A percentile compares a stretch with the other conserved stretches of the same genome.
phyloP scores from a whole-genome alignment of 306 rosid species.

The Corylus heterophylla region DNA sequence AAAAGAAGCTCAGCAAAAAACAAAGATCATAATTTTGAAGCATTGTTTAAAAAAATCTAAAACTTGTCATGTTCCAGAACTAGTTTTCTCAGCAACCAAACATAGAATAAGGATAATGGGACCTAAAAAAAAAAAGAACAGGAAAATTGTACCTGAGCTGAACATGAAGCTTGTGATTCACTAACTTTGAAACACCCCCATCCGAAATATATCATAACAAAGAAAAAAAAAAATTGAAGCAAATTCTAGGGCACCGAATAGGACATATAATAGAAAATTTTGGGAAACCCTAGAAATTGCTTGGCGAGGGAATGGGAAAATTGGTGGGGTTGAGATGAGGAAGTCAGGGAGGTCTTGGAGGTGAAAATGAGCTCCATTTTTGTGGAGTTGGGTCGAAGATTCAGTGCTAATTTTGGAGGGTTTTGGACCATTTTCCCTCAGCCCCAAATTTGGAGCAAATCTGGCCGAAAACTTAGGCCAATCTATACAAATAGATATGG shows the following conservation, averaged over 20 bases:
- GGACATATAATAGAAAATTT: neutral
- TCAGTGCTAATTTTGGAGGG: slow-evolving; percentile 37
- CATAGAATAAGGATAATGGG: neutral
- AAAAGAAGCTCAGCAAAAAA: neutral
- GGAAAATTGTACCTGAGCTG: slow-evolving; percentile 31
- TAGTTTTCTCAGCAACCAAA: neutral
- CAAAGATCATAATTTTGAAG: neutral
- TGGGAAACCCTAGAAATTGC: slow-evolving; percentile 56
- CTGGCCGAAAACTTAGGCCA: slow-evolving; percentile 41
- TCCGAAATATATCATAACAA: neutral
- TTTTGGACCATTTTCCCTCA: slow-evolving; percentile 34
- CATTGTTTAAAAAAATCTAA: neutral
- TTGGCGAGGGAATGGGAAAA: slow-evolving; percentile 1
- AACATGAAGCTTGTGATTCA: slow-evolving; percentile 47
- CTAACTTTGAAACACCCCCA: slow-evolving; percentile 1
- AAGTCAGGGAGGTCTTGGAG: slow-evolving; percentile 23
- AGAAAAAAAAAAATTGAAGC: slow-evolving; percentile 10
- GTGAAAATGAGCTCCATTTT: slow-evolving; percentile 41
- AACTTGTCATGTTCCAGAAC: neutral
- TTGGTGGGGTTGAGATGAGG: slow-evolving; percentile 2
- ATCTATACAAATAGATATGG: neutral
- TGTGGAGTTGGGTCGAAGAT: slow-evolving; percentile 31
- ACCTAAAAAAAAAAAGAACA: neutral
- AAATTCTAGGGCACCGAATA: slow-evolving; percentile 56
- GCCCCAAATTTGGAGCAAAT: slow-evolving; percentile 42